A percentile compares a stretch with the other conserved stretches of the same genome.
These are phyloP conservation scores for Macroventuria anomochaeta DNA, from an alignment of 2,329 filamentous ascomycete genomes.

Conservation along the genomic window DNA sequence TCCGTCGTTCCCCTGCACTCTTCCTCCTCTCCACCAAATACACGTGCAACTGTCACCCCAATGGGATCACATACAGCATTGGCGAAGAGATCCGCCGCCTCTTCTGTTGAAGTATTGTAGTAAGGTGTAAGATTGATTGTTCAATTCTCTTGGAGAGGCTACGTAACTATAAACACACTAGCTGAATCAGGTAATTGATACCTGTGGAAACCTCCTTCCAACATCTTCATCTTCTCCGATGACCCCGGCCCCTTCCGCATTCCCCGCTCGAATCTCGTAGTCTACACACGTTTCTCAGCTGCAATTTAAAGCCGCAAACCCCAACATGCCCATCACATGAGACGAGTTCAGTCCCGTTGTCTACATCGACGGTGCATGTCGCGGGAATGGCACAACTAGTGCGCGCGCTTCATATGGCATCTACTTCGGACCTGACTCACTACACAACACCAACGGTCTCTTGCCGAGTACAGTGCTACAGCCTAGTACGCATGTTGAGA, in stretches of 20 bases:
- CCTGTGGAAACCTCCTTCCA: no score
- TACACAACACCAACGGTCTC: background rate
- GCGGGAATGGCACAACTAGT: constrained; percentile 22
- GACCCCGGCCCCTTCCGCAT: background rate
- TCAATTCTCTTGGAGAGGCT: no score
- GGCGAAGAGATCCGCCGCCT: background rate
- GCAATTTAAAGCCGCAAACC: background rate
- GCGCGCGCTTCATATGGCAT: constrained; percentile 25
- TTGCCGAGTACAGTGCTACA: background rate
- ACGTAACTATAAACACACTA: no score
- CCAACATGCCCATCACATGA: background rate
- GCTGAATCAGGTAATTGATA: no score
- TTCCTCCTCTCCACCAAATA: no score
- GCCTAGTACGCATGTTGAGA: background rate
- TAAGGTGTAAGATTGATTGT: no score
- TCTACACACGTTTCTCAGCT: background rate
- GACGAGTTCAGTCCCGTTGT: constrained; percentile 20
- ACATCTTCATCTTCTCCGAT: background rate
- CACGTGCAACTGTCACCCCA: no score
- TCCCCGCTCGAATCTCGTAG: background rate
- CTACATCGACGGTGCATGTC: constrained; percentile 32
- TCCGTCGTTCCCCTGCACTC: no score
- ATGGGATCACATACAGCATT: background rate
- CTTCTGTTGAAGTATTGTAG: no score
- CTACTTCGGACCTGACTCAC: constrained; percentile 17